Evolutionary conservation across 179 eudicot species (phyloP), one percentile per base, ranked within the genome.

Genomic region (Corrigiola litoralis): DNA sequence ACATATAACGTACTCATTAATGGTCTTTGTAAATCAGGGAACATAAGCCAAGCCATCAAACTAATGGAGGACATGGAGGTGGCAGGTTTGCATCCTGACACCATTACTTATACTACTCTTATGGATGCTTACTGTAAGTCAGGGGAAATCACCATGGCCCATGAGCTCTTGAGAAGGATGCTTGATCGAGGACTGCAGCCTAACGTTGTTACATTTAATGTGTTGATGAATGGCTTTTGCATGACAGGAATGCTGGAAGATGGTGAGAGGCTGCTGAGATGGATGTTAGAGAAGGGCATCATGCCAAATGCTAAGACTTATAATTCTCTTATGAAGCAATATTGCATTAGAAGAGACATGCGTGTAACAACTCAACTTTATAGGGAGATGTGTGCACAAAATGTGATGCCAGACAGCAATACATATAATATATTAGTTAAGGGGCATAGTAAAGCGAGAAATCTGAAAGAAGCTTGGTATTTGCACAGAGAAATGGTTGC

Each of bases 381-480:
- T 77, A 82, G 62, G 75, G 79, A 56, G 44, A 90, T 92, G 98
- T 56, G 82, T 61, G 75, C 76, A 61, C 77, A 59, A 48, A 83
- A 87, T 70, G 83, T 89, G 73, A 60, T 77, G 63, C 89, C 98
- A 2, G 77, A 92, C 77, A 77, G 75, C 44, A 87, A 82, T 73
- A 87, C 98, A 0, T 92, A 87, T 67, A 86, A 87, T 72, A 90
- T 87, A 71, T 74, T 92, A 31, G 71, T 92, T 73, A 83, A 75
- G 77, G 98, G 98, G 69, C 98, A 92, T 71, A 82, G 87, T 61
- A 92, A 87, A 71, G 97, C 92, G 18, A 85, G 98, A 53, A 90
- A 90, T 58, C 82, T 90, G 90, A 92, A 90, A 71, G 98, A 90
- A 82, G 96, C 97, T 47, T 87, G 90, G 87, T 92, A 76, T 80